Conservation (phyloP, 129 eudicot species). For the Pulicaria dysenterica region DNA sequence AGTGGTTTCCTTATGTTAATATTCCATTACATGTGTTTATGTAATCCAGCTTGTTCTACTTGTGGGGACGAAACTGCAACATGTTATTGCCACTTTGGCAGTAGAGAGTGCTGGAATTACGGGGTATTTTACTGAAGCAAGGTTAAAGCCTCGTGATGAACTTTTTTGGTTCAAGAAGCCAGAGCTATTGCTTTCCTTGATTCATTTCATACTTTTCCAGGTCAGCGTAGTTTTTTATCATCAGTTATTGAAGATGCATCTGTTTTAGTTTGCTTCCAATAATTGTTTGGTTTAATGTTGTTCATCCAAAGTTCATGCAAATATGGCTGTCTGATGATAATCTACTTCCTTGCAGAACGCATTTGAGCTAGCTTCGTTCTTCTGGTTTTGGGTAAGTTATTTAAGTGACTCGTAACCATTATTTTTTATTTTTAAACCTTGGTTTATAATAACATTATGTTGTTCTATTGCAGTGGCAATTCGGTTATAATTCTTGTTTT, state of each 20-base stretch:
- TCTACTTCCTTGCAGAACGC: slow-evolving; percentile 68
- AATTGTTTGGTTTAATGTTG: not conserved
- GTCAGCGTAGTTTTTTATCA: slow-evolving; percentile 33
- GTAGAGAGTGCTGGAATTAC: slow-evolving; percentile 87
- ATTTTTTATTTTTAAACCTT: not conserved
- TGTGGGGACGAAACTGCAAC: slow-evolving; percentile 92
- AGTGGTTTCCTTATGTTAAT: not conserved
- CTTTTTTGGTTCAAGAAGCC: slow-evolving; percentile 99
- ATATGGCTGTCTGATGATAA: slow-evolving; percentile 18
- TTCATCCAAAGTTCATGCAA: not conserved
- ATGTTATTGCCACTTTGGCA: slow-evolving; percentile 91
- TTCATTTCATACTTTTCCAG: slow-evolving; percentile 98
- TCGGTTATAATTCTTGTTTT: slow-evolving; percentile 89
- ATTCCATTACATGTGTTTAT: not conserved
- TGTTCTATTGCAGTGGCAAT: slow-evolving; percentile 85
- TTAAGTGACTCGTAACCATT: not conserved
- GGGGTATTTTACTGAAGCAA: slow-evolving; percentile 59
- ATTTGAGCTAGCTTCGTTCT: slow-evolving; percentile 95
- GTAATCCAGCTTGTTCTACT: slow-evolving; percentile 76
- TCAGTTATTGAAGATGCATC: no score
- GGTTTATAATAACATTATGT: slow-evolving; percentile 2
- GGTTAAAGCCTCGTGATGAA: slow-evolving; percentile 90
- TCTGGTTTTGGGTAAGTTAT: slow-evolving; percentile 94
- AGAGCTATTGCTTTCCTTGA: slow-evolving; percentile 66
- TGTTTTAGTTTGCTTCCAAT: not conserved